Evolutionary conservation across 2,329 filamentous ascomycete genomes (phyloP).

Genomic region (Xylariaceae sp.): DNA sequence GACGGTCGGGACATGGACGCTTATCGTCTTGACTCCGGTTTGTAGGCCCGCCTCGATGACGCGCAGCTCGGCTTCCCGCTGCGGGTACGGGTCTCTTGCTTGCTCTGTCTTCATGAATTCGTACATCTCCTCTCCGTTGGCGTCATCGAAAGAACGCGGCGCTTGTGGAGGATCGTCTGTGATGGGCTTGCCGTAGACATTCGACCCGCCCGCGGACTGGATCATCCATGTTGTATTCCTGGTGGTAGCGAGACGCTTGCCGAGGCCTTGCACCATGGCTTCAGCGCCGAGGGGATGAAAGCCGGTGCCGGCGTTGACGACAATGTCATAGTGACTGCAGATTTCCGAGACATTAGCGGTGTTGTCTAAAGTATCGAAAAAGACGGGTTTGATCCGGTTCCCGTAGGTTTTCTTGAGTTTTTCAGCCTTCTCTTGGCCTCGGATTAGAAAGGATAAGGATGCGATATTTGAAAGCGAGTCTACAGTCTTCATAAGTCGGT

Average conservation of each 20-base stretch:
- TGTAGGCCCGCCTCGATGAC: constrained; percentile 11
- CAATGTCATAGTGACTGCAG: constrained; percentile 22
- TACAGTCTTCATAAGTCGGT: constrained; percentile 10
- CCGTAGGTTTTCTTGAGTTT: constrained; percentile 8
- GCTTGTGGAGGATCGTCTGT: constrained; percentile 9
- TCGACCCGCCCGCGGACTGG: constrained; percentile 17
- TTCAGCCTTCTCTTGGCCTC: constrained; percentile 3
- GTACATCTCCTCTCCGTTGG: constrained; percentile 2
- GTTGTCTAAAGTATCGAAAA: constrained; percentile 14
- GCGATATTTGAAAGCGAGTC: neutral
- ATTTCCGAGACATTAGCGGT: constrained; percentile 3
- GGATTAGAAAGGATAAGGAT: constrained; percentile 6
- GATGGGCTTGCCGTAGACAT: constrained; percentile 17
- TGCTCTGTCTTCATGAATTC: constrained; percentile 17
- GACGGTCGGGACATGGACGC: constrained; percentile 16
- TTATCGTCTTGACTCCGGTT: constrained; percentile 11
- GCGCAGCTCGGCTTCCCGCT: constrained; percentile 17
- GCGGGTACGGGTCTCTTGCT: constrained; percentile 15
- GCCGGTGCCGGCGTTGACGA: constrained; percentile 36
- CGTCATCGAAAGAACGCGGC: constrained; percentile 14
- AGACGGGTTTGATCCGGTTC: constrained; percentile 7
- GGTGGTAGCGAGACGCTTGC: constrained; percentile 19
- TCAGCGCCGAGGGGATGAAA: constrained; percentile 31
- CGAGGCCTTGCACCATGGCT: constrained; percentile 35
- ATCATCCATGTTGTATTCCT: constrained; percentile 14